These are phyloP conservation scores for Amphibolis antarctica DNA, from an alignment of 106 monocot genomes.

Conservation along the genomic window DNA sequence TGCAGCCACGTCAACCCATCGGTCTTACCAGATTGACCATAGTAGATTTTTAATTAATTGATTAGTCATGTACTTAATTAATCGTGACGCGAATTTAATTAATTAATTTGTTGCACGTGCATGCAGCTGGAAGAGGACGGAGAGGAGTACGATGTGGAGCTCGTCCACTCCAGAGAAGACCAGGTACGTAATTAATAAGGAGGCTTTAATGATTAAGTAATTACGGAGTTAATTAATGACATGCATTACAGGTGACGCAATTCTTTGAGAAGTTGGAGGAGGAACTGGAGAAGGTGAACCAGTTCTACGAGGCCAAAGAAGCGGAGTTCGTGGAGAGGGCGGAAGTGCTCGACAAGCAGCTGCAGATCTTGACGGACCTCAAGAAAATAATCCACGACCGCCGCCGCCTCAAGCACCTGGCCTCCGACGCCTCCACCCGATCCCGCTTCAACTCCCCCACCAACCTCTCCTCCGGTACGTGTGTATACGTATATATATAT, in stretches of 20 bases:
- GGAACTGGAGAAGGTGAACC: slow-evolving; percentile 74
- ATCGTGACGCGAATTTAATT: no score
- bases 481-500: background rate
- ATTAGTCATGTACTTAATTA: no score
- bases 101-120: no score
- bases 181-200: no score
- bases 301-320: slow-evolving; percentile 60
- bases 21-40: no score
- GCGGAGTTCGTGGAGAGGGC: slow-evolving; percentile 68
- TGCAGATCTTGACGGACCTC: slow-evolving; percentile 67
- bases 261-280: slow-evolving; percentile 65
- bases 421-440: background rate
- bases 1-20: no score
- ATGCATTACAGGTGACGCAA: slow-evolving; percentile 56
- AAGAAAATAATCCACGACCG: slow-evolving; percentile 60
- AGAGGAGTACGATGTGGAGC: slow-evolving; percentile 41
- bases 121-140: slow-evolving; percentile 53
- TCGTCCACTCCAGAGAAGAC: slow-evolving; percentile 50
- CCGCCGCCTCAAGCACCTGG: slow-evolving; percentile 23
- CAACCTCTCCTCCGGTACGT: slow-evolving; percentile 34
- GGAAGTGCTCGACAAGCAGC: slow-evolving; percentile 65
- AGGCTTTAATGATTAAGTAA: no score
- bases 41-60: no score
- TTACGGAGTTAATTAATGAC: background rate
- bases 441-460: slow-evolving; percentile 4